phyloP scores from a whole-genome alignment of 106 monocot genomes.

The Allium sativum region DNA sequence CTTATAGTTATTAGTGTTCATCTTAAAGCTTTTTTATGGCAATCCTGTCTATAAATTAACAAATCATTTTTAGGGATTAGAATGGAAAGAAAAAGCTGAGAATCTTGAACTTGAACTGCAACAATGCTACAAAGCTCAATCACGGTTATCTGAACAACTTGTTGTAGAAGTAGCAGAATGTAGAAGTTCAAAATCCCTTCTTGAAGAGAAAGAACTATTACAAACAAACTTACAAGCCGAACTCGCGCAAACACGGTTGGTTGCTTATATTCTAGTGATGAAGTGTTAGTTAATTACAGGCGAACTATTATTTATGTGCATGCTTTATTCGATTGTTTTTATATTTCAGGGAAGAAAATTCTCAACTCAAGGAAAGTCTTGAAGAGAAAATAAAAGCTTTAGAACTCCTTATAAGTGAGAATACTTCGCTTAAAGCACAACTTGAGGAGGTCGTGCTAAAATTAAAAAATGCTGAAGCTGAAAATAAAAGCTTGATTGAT shows the following conservation, averaged over 20 bases:
- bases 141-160: slow-evolving; percentile 80
- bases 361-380: slow-evolving; percentile 45
- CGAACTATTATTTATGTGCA: background rate
- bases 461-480: slow-evolving; percentile 45
- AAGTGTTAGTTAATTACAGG: too few relatives aligned
- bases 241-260: slow-evolving; percentile 49
- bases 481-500: slow-evolving; percentile 76
- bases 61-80: slow-evolving; percentile 45
- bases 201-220: slow-evolving; percentile 55
- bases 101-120: slow-evolving; percentile 79
- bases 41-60: too few relatives aligned
- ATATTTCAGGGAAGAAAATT: slow-evolving; percentile 58
- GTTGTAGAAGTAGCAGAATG: slow-evolving; percentile 76
- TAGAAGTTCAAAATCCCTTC: slow-evolving; percentile 50
- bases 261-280: too few relatives aligned
- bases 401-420: slow-evolving; percentile 55
- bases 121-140: slow-evolving; percentile 92
- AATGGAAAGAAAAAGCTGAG: slow-evolving; percentile 96
- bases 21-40: background rate
- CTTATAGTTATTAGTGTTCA: background rate
- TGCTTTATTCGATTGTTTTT: background rate
- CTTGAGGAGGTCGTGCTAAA: slow-evolving; percentile 43
- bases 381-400: slow-evolving; percentile 68
- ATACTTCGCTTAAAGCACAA: slow-evolving; percentile 54
- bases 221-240: slow-evolving; percentile 44